phyloP scores from a whole-genome alignment of 1,284 basidiomycete genomes.

The Pisolithus thermaeus region DNA sequence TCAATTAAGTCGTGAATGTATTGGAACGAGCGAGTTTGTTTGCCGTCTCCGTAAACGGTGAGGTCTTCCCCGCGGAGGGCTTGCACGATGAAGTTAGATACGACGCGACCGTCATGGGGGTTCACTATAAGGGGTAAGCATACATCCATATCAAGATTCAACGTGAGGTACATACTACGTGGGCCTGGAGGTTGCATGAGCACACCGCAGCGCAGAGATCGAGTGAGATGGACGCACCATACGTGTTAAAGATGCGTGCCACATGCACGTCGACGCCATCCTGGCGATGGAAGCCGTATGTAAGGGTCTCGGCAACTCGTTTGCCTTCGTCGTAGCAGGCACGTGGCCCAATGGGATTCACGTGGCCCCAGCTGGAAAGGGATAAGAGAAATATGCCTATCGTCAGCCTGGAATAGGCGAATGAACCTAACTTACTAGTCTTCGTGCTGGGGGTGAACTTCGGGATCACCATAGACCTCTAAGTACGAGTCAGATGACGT shows the following conservation, averaged over 20 bases:
- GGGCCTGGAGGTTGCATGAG: slow-evolving; percentile 32
- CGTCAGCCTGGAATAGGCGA: slow-evolving; percentile 14
- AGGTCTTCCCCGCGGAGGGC: slow-evolving; percentile 93
- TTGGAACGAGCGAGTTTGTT: slow-evolving; percentile 95
- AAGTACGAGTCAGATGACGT: slow-evolving; percentile 12
- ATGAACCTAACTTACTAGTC: slow-evolving; percentile 65
- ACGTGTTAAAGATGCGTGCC: slow-evolving; percentile 94
- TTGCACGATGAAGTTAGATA: slow-evolving; percentile 97
- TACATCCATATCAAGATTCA: background rate
- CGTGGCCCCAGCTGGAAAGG: slow-evolving; percentile 82
- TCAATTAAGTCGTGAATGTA: slow-evolving; percentile 83
- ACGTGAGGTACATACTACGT: slow-evolving; percentile 35
- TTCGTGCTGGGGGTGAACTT: slow-evolving; percentile 93
- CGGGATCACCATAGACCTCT: slow-evolving; percentile 97
- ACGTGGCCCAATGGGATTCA: slow-evolving; percentile 95
- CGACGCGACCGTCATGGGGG: slow-evolving; percentile 92
- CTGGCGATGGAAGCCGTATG: slow-evolving; percentile 91
- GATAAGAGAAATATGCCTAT: slow-evolving; percentile 2
- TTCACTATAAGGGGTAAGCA: slow-evolving; percentile 64
- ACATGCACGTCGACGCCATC: slow-evolving; percentile 94
- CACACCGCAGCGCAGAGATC: background rate
- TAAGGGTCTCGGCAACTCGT: slow-evolving; percentile 91
- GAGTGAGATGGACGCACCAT: slow-evolving; percentile 37
- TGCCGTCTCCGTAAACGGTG: slow-evolving; percentile 96
- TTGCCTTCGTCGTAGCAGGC: slow-evolving; percentile 99